Evolutionary conservation across 2,329 filamentous ascomycete genomes (phyloP).

Genomic region (Trichoderma aggressivum): DNA sequence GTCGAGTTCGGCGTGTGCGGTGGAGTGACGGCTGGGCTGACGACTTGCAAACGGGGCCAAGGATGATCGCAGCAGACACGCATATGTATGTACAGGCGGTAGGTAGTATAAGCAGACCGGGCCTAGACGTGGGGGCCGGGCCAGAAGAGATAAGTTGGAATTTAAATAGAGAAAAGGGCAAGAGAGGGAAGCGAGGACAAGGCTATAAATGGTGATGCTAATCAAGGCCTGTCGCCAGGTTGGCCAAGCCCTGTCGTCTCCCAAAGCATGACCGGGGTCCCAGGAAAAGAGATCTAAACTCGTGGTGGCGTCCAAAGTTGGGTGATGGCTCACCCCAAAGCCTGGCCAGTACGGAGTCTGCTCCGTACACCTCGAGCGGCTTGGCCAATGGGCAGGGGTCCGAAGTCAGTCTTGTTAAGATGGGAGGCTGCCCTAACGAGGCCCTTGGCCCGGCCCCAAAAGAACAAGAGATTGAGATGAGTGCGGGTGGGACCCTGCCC

Average conservation of each 20-base stretch:
- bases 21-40: conserved; percentile 19
- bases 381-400: conserved; percentile 19
- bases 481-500: conserved; percentile 25
- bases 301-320: conserved; percentile 35
- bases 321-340: conserved; percentile 24
- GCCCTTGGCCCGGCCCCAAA: conserved; percentile 17
- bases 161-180: conserved; percentile 17
- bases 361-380: conserved; percentile 17
- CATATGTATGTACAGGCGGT: neutral
- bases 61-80: conserved; percentile 19
- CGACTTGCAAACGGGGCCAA: conserved; percentile 13
- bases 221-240: conserved; percentile 21
- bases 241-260: conserved; percentile 20
- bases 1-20: conserved; percentile 18
- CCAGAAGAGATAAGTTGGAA: conserved; percentile 9
- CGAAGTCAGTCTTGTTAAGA: conserved; percentile 4
- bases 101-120: conserved; percentile 5
- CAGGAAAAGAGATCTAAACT: conserved; percentile 34
- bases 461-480: conserved; percentile 19
- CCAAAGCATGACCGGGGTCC: conserved; percentile 20
- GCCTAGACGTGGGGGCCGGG: conserved; percentile 3
- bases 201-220: conserved; percentile 20
- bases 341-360: conserved; percentile 13
- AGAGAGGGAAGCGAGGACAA: conserved; percentile 17
- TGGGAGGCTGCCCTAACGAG: conserved; percentile 17